These are phyloP conservation scores for Penicillium sp. DNA, from an alignment of 2,329 filamentous ascomycete genomes.

Conservation along the genomic window DNA sequence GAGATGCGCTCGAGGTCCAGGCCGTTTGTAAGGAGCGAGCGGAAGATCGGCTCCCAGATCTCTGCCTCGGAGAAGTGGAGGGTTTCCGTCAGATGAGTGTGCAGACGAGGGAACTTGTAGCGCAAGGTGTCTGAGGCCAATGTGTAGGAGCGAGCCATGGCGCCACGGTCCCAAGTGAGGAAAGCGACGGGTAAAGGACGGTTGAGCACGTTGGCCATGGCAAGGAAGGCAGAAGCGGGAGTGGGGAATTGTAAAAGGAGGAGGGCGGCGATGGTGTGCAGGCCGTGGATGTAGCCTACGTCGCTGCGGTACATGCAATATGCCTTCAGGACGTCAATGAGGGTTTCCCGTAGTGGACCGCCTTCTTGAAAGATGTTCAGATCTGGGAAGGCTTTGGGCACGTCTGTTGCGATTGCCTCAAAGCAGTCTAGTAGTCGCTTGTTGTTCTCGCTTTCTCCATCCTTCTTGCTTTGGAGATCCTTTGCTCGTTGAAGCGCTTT, in stretches of 20 bases:
- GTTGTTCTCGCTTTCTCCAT: slow-evolving; percentile 45
- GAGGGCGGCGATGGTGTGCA: slow-evolving; percentile 60
- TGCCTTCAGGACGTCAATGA: slow-evolving; percentile 60
- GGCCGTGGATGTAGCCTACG: slow-evolving; percentile 60
- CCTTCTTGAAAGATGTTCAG: slow-evolving; percentile 58
- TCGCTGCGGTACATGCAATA: slow-evolving; percentile 65
- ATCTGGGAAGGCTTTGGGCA: slow-evolving; percentile 57
- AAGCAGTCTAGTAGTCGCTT: slow-evolving; percentile 53
- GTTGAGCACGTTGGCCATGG: slow-evolving; percentile 62
- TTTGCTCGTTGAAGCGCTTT: slow-evolving; percentile 59
- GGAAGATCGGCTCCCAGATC: slow-evolving; percentile 56
- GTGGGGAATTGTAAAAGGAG: slow-evolving; percentile 58
- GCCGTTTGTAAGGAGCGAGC: slow-evolving; percentile 53
- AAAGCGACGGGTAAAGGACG: slow-evolving; percentile 62
- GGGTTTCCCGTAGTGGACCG: slow-evolving; percentile 55
- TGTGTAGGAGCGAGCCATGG: slow-evolving; percentile 56
- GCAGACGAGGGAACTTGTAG: slow-evolving; percentile 59
- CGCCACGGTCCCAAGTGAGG: slow-evolving; percentile 57
- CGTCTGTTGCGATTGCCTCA: slow-evolving; percentile 55
- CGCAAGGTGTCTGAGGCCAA: slow-evolving; percentile 56
- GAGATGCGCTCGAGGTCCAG: slow-evolving; percentile 55
- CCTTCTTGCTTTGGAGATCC: slow-evolving; percentile 46
- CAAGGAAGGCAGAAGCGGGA: slow-evolving; percentile 56
- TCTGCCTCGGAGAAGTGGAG: slow-evolving; percentile 43
- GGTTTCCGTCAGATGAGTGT: slow-evolving; percentile 51